These are phyloP conservation scores for Entomortierella chlamydospora DNA, from an alignment of 192 early-diverging fungal species.

Conservation along the genomic window DNA sequence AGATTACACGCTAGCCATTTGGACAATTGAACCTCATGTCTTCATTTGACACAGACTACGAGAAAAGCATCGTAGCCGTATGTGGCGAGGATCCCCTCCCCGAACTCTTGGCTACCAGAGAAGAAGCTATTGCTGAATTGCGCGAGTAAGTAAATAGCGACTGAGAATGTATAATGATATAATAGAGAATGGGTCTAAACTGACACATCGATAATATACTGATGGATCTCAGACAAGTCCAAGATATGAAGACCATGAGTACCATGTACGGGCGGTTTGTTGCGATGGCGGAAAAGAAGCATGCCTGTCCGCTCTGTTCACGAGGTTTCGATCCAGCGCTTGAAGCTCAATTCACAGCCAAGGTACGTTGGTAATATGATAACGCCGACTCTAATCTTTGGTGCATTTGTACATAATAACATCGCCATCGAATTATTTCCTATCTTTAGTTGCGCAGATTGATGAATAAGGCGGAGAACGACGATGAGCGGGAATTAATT, in stretches of 20 bases:
- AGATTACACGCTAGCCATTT: neutral
- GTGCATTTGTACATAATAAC: too few relatives aligned
- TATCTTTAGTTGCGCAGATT: conserved; percentile 48
- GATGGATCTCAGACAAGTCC: conserved; percentile 17
- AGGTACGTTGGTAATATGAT: conserved; percentile 22
- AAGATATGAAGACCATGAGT: conserved; percentile 45
- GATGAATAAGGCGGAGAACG: conserved; percentile 51
- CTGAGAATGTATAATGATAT: neutral
- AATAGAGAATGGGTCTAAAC: too few relatives aligned
- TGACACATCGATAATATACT: too few relatives aligned
- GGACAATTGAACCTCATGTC: neutral
- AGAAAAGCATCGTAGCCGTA: conserved; percentile 5
- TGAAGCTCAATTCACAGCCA: conserved; percentile 58
- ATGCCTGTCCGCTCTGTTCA: conserved; percentile 86
- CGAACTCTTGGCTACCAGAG: conserved; percentile 32
- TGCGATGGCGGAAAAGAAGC: conserved; percentile 67
- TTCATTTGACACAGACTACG: conserved; percentile 2
- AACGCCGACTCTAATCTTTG: too few relatives aligned
- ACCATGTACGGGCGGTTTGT: conserved; percentile 77
- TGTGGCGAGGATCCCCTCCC: conserved; percentile 25
- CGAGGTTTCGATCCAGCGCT: conserved; percentile 73
- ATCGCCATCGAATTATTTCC: neutral
- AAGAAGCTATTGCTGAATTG: conserved; percentile 53
- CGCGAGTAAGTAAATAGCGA: conserved; percentile 51
- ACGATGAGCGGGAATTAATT: conserved; percentile 59